These are phyloP conservation scores for Zygosaccharomyces kombuchaensis DNA, from an alignment of 805 yeast species.

Conservation along the genomic window DNA sequence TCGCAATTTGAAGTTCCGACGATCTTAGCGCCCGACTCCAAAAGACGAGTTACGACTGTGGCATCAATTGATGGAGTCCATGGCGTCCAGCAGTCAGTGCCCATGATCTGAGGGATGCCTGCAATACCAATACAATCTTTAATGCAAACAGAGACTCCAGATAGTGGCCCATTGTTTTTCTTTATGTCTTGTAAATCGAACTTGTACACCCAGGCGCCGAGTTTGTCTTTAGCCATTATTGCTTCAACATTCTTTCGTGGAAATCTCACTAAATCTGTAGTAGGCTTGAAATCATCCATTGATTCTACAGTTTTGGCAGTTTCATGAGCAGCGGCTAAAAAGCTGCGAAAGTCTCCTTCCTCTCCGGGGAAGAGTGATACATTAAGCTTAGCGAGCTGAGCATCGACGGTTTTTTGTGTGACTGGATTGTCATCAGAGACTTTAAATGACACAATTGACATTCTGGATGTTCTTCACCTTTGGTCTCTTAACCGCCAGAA, in stretches of 20 bases:
- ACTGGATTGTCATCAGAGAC: constrained; percentile 24
- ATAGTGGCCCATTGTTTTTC: constrained; percentile 22
- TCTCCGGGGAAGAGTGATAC: constrained; percentile 21
- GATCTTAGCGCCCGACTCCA: constrained; percentile 36
- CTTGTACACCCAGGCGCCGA: constrained; percentile 37
- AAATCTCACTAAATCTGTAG: constrained; percentile 31
- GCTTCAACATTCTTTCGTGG: constrained; percentile 30
- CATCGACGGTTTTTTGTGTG: constrained; percentile 21
- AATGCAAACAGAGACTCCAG: constrained; percentile 32
- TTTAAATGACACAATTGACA: constrained; percentile 31
- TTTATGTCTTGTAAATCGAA: constrained; percentile 29
- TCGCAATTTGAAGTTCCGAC: constrained; percentile 38
- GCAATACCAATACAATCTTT: constrained; percentile 38
- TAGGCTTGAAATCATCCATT: constrained; percentile 34
- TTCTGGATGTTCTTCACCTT: constrained; percentile 1
- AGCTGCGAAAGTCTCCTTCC: constrained; percentile 25
- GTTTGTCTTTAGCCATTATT: constrained; percentile 21
- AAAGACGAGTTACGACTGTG: constrained; percentile 35
- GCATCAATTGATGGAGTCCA: constrained; percentile 38
- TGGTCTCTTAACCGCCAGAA: background rate
- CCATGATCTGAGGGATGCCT: constrained; percentile 36
- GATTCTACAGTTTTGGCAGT: constrained; percentile 24
- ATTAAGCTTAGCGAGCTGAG: constrained; percentile 26
- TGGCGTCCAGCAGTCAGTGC: constrained; percentile 35
- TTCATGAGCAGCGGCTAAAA: constrained; percentile 31